Conservation (phyloP, 768 basidiomycete species). For the Tulasnella sp. region DNA sequence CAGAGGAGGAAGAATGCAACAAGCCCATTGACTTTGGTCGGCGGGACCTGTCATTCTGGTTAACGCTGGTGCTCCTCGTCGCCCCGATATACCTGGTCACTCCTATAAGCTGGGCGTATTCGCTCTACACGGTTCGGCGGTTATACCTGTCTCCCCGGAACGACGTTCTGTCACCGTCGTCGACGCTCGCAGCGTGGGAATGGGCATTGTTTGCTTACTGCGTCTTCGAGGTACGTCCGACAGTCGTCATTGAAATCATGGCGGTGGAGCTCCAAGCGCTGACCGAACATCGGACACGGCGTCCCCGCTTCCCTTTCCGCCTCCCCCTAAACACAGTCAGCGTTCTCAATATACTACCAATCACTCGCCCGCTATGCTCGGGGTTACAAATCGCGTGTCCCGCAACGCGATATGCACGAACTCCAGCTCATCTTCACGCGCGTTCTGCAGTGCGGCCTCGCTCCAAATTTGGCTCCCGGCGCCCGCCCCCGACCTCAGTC, state of each 20-base stretch:
- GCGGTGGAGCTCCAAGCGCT: neutral
- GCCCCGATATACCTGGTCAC: conserved; percentile 66
- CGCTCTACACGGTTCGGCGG: conserved; percentile 51
- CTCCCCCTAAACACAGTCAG: conserved; percentile 50
- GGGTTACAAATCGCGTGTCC: conserved; percentile 52
- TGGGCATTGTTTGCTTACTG: conserved; percentile 31
- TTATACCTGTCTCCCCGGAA: conserved; percentile 47
- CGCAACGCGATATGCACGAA: conserved; percentile 56
- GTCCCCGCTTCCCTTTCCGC: neutral
- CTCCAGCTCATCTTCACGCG: conserved; percentile 64
- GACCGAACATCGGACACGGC: conserved; percentile 18
- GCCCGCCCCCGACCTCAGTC: conserved; percentile 50
- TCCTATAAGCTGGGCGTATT: conserved; percentile 69
- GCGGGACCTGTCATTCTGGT: conserved; percentile 59
- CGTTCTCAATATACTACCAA: conserved; percentile 70
- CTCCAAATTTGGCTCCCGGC: conserved; percentile 44
- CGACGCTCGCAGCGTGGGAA: neutral
- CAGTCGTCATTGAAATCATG: neutral
- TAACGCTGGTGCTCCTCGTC: conserved; percentile 60
- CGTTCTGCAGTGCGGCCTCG: conserved; percentile 67
- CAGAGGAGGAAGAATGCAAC: neutral
- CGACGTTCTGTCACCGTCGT: neutral
- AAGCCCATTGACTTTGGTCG: neutral
- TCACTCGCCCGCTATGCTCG: conserved; percentile 53
- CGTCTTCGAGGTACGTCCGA: conserved; percentile 33